Conservation (phyloP, 345 rosid species). For the Eucalyptus dawsonii region DNA sequence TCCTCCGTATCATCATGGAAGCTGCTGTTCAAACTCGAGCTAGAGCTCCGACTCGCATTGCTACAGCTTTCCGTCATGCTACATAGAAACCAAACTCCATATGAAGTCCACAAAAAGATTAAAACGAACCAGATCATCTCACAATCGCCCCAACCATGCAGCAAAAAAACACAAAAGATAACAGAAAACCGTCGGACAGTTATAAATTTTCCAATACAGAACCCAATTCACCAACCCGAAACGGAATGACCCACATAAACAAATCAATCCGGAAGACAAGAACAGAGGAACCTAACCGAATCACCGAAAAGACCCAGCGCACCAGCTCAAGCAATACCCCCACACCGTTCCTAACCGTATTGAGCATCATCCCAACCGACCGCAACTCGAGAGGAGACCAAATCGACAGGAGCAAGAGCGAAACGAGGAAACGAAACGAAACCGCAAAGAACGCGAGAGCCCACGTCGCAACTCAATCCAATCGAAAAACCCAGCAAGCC, state of each 20-base stretch:
- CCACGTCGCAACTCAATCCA: background rate
- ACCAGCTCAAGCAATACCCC: background rate
- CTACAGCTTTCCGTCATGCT: constrained; percentile 38
- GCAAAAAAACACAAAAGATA: background rate
- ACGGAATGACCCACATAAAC: background rate
- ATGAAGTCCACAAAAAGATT: background rate
- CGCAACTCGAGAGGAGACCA: background rate
- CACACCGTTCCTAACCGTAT: background rate
- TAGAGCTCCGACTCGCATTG: constrained; percentile 69
- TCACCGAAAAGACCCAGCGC: background rate
- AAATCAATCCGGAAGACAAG: background rate
- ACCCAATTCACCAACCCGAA: background rate
- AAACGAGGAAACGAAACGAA: background rate
- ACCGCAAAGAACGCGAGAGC: background rate
- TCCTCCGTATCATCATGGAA: constrained; percentile 67
- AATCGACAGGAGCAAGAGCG: background rate
- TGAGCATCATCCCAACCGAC: background rate
- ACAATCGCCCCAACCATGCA: background rate
- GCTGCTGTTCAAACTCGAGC: constrained; percentile 73
- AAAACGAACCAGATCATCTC: background rate
- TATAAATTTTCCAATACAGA: background rate
- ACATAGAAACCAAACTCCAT: background rate
- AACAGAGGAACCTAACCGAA: background rate
- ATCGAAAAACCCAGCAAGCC: background rate
- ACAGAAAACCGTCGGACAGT: background rate